Conservation (phyloP, 2,329 filamentous ascomycete genomes). For the Pseudogymnoascus sp. region DNA sequence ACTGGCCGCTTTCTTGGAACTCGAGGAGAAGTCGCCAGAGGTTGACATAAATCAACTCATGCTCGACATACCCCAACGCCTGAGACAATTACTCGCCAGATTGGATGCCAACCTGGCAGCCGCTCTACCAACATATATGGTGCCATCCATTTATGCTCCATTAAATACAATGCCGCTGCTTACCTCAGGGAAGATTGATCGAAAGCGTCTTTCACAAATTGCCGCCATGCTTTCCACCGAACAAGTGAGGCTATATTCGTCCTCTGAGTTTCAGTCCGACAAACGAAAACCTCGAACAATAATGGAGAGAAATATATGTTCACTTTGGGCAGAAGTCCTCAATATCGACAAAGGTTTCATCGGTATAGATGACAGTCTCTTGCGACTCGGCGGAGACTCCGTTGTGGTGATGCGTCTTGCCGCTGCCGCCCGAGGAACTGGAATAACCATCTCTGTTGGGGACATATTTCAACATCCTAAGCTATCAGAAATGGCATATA, state of each 20-base stretch:
- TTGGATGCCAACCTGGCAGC: background rate
- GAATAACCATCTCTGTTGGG: conserved; percentile 9
- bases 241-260: background rate
- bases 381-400: conserved; percentile 41
- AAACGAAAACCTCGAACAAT: conserved; percentile 21
- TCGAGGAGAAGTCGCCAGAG: conserved; percentile 20
- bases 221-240: background rate
- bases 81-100: background rate
- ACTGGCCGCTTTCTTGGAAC: conserved; percentile 47
- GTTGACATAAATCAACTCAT: conserved; percentile 19
- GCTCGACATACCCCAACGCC: background rate
- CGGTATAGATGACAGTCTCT: conserved; percentile 35
- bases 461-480: conserved; percentile 6
- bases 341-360: conserved; percentile 26
- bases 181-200: conserved; percentile 25
- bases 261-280: background rate
- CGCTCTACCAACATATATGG: conserved; percentile 25
- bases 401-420: conserved; percentile 35
- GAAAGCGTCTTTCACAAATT: conserved; percentile 26
- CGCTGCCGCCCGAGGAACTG: conserved; percentile 24
- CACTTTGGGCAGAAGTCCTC: conserved; percentile 13
- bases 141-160: conserved; percentile 24
- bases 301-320: conserved; percentile 13
- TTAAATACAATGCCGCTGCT: conserved; percentile 23
- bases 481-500: conserved; percentile 6